Conservation (phyloP, 2,329 filamentous ascomycete species). For the Hypocreales sp. region DNA sequence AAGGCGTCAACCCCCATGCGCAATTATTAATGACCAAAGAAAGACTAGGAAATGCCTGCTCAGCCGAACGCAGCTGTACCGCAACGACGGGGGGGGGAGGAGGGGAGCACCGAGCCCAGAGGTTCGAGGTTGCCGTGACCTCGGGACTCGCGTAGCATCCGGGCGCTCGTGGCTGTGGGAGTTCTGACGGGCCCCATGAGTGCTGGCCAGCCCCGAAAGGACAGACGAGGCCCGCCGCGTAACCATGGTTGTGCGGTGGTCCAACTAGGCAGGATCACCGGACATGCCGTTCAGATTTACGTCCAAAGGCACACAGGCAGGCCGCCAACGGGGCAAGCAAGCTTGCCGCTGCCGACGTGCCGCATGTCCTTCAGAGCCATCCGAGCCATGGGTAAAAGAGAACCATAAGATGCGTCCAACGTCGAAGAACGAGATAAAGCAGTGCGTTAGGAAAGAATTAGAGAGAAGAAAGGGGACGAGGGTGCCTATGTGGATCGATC, state of each 20-base stretch:
- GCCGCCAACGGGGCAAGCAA: slow-evolving; percentile 3
- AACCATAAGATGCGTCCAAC: slow-evolving; percentile 21
- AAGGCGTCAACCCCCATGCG: slow-evolving; percentile 5
- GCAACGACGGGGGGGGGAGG: too few species aligned
- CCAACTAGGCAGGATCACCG: slow-evolving; percentile 15
- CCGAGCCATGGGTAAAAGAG: slow-evolving; percentile 24
- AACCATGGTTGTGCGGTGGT: too few species aligned
- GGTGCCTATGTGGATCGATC: too few species aligned
- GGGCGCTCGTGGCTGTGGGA: slow-evolving; percentile 3
- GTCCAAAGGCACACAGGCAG: slow-evolving; percentile 5
- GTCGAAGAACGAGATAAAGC: slow-evolving; percentile 28
- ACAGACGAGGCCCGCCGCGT: too few species aligned
- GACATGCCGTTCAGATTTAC: slow-evolving; percentile 22
- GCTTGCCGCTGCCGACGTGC: too few species aligned
- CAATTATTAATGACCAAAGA: slow-evolving; percentile 12
- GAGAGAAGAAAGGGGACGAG: slow-evolving; percentile 10
- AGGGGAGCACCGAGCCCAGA: slow-evolving; percentile 6
- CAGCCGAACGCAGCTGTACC: slow-evolving; percentile 18
- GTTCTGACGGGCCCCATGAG: too few species aligned
- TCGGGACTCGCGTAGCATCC: slow-evolving; percentile 2
- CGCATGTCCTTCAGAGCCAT: slow-evolving; percentile 11
- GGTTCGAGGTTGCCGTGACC: background rate
- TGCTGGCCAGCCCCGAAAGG: too few species aligned
- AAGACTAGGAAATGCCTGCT: slow-evolving; percentile 14
- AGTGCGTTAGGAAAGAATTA: slow-evolving; percentile 18